These are phyloP conservation scores for Yamadazyma siamensis DNA, from an alignment of 1,139 yeast genomes.

Conservation along the genomic window DNA sequence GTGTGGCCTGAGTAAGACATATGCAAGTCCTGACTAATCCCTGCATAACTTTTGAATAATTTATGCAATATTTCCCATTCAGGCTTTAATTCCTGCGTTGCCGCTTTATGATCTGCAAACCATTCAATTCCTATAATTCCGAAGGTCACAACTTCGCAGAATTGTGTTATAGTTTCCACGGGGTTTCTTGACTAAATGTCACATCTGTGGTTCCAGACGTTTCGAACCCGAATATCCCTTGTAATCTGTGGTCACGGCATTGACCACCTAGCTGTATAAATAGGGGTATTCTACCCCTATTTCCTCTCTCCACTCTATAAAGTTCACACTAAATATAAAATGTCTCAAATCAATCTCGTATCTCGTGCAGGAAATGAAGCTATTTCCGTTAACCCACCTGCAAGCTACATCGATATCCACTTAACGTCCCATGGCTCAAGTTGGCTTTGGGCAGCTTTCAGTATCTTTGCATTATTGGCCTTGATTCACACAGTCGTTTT, in stretches of 20 bases:
- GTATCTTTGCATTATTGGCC: slow-evolving; percentile 43
- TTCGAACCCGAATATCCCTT: not conserved
- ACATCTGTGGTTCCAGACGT: too few species aligned
- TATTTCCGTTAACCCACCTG: slow-evolving; percentile 42
- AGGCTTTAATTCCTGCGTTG: too few species aligned
- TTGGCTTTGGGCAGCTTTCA: slow-evolving; percentile 70
- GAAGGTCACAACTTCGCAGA: not conserved
- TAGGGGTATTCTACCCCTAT: slow-evolving; percentile 6
- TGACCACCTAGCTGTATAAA: slow-evolving; percentile 4
- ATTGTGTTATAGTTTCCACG: not conserved
- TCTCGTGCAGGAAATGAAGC: slow-evolving; percentile 40
- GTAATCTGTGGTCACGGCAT: not conserved
- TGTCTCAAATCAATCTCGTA: slow-evolving; percentile 14
- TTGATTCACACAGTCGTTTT: slow-evolving; percentile 39
- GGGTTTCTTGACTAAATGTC: too few species aligned
- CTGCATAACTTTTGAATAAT: too few species aligned
- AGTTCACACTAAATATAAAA: slow-evolving; percentile 1
- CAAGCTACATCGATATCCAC: slow-evolving; percentile 43
- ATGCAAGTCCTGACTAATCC: too few species aligned
- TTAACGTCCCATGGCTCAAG: slow-evolving; percentile 60
- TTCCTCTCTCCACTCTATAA: slow-evolving; percentile 1
- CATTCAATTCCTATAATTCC: not conserved
- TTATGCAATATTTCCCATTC: too few species aligned
- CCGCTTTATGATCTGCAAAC: too few species aligned
- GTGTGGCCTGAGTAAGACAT: too few species aligned